Percentiles rank a stretch among this genome's conserved stretches.
Evolutionary conservation across 1,284 basidiomycete genomes (phyloP).

Genomic region (Termitomyces sp.): DNA sequence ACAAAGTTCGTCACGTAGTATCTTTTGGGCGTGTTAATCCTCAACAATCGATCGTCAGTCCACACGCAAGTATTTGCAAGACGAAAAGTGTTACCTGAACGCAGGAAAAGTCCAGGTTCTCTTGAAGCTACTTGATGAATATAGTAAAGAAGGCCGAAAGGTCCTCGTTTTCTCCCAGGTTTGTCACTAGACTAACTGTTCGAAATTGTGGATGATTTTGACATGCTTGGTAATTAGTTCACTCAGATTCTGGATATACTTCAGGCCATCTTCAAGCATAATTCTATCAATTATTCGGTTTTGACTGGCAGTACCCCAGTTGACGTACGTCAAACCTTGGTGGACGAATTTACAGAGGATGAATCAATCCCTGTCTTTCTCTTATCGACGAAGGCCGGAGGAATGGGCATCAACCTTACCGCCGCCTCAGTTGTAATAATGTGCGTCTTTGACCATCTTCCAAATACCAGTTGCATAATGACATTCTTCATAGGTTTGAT

Average conservation of each 20-base stretch:
- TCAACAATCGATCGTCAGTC: constrained; percentile 45
- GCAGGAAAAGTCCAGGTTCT: constrained; percentile 87
- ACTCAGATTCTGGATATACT: constrained; percentile 94
- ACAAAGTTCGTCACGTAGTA: constrained; percentile 56
- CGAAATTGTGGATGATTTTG: background rate
- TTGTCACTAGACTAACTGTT: constrained; percentile 12
- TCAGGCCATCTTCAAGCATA: constrained; percentile 77
- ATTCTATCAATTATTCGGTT: constrained; percentile 78
- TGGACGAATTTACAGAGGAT: constrained; percentile 97
- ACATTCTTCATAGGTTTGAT: constrained; percentile 64
- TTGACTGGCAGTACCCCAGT: constrained; percentile 94
- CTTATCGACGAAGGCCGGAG: constrained; percentile 93
- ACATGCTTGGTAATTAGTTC: constrained; percentile 51
- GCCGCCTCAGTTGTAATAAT: constrained; percentile 92
- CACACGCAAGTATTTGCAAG: constrained; percentile 73
- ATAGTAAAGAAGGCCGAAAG: constrained; percentile 71
- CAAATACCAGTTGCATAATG: background rate
- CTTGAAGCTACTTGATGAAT: constrained; percentile 67
- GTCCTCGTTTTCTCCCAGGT: constrained; percentile 94
- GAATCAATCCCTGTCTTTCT: constrained; percentile 89
- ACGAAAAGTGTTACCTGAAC: constrained; percentile 76
- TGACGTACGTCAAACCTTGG: constrained; percentile 87
- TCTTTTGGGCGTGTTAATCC: constrained; percentile 1
- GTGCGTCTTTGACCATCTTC: constrained; percentile 33
- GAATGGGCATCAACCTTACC: constrained; percentile 88